A percentile compares a stretch with the other conserved stretches of the same genome.
Conservation (phyloP, 2,329 filamentous ascomycete genomes). For the Penicillium fuscoglaucum region DNA sequence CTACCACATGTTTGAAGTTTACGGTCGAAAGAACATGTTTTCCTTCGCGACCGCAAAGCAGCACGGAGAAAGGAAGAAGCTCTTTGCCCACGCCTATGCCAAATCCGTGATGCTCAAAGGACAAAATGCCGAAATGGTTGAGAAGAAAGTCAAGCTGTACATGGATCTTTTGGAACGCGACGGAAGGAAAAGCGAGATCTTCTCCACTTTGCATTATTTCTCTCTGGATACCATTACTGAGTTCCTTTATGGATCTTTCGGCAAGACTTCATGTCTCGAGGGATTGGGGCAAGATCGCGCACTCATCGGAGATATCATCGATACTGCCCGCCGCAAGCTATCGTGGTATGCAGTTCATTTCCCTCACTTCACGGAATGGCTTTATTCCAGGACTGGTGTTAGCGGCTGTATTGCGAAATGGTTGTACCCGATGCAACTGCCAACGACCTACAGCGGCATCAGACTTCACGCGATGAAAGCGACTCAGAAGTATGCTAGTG, state of each 20-base stretch:
- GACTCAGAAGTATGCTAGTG: neutral
- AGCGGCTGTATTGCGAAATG: neutral
- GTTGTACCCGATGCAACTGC: neutral
- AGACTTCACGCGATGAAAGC: neutral
- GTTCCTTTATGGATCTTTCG: neutral
- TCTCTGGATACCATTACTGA: neutral
- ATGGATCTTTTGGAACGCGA: neutral
- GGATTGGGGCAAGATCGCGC: neutral
- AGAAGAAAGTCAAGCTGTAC: neutral
- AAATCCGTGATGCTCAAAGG: neutral
- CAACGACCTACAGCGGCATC: neutral
- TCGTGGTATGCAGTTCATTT: neutral
- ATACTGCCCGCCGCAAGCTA: neutral
- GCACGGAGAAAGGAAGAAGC: neutral
- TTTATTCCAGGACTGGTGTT: neutral
- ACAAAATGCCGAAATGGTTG: neutral
- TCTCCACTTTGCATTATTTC: neutral
- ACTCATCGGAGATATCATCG: neutral
- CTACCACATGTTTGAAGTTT: slow-evolving; percentile 1
- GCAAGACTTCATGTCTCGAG: neutral
- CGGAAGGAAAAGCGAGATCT: neutral
- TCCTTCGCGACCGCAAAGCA: neutral
- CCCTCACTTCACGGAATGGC: neutral
- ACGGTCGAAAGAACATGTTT: neutral
- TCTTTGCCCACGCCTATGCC: neutral